These are phyloP conservation scores for Xylariomycetidae sp. DNA, from an alignment of 2,329 filamentous ascomycete genomes.

Conservation along the genomic window DNA sequence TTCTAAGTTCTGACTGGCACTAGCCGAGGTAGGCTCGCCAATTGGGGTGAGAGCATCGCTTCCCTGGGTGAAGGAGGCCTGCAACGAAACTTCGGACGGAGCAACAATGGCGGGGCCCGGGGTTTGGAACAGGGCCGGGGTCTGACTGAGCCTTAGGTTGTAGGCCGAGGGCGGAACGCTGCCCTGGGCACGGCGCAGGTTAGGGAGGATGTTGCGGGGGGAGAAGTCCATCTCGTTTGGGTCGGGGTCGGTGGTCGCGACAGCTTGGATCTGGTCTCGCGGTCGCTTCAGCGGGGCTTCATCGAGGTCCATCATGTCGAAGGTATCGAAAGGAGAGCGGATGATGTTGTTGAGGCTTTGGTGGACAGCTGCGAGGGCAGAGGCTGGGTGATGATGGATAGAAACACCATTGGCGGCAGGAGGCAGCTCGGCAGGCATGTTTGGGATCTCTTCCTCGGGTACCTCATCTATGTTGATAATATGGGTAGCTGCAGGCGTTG, in stretches of 20 bases:
- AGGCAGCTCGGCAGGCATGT: slow-evolving; percentile 16
- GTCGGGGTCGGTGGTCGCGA: slow-evolving; percentile 29
- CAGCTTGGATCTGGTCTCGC: slow-evolving; percentile 22
- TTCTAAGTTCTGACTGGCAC: slow-evolving; percentile 40
- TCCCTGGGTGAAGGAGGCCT: slow-evolving; percentile 25
- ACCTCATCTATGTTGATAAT: slow-evolving; percentile 25
- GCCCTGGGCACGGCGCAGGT: slow-evolving; percentile 19
- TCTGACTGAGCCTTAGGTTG: slow-evolving; percentile 25
- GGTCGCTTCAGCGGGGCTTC: slow-evolving; percentile 6
- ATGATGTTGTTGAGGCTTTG: slow-evolving; percentile 5
- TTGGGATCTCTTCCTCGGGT: slow-evolving; percentile 18
- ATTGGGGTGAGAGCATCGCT: slow-evolving; percentile 25
- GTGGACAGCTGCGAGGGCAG: slow-evolving; percentile 1
- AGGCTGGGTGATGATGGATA: slow-evolving; percentile 6
- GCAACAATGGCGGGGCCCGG: slow-evolving; percentile 24
- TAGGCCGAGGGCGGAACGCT: slow-evolving; percentile 27
- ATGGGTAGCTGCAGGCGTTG: slow-evolving; percentile 28
- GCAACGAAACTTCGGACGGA: slow-evolving; percentile 28
- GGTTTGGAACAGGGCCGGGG: slow-evolving; percentile 17
- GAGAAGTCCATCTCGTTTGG: slow-evolving; percentile 18
- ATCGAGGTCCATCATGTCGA: slow-evolving; percentile 7
- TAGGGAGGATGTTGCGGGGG: slow-evolving; percentile 14
- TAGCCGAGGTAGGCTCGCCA: slow-evolving; percentile 30
- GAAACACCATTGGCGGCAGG: slow-evolving; percentile 10
- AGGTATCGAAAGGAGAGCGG: slow-evolving; percentile 7